Evolutionary conservation across 108 stramenopile species (phyloP).

Genomic region (Cyclotella kingstonii): DNA sequence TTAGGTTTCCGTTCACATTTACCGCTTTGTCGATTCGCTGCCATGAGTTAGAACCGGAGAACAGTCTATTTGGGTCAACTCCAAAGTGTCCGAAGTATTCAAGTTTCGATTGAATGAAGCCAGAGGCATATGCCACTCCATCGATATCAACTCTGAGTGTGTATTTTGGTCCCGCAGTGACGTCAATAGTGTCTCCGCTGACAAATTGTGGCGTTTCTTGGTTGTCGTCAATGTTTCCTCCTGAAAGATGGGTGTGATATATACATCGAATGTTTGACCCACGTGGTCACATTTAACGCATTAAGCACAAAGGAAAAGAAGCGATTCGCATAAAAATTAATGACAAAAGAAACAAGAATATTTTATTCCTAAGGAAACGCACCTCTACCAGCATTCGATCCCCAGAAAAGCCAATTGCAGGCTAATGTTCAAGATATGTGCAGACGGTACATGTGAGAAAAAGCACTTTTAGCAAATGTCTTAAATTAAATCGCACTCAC

Average conservation of each 20-base stretch:
- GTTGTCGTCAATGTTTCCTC: slow-evolving; percentile 3
- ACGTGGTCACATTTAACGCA: too few species aligned
- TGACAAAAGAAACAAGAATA: too few species aligned
- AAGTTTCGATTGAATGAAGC: slow-evolving; percentile 15
- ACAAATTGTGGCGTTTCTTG: slow-evolving; percentile 4
- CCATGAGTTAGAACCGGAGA: slow-evolving; percentile 2
- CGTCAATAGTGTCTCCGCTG: slow-evolving; percentile 3
- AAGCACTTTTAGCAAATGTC: background rate
- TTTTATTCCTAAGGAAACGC: too few species aligned
- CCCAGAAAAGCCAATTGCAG: slow-evolving; percentile 6
- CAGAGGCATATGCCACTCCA: slow-evolving; percentile 14
- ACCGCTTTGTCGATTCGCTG: slow-evolving; percentile 11
- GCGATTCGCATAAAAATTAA: too few species aligned
- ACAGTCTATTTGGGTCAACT: background rate
- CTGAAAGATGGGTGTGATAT: too few species aligned
- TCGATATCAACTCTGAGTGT: slow-evolving; percentile 8
- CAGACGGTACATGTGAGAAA: background rate
- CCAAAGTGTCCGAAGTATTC: slow-evolving; percentile 14
- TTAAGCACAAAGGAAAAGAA: too few species aligned
- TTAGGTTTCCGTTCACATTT: background rate
- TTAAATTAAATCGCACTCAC: background rate
- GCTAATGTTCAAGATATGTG: background rate
- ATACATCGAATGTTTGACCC: too few species aligned
- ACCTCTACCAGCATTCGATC: slow-evolving; percentile 9
- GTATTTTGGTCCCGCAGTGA: slow-evolving; percentile 16